Base-by-base conservation (phyloP, 2,329 filamentous ascomycete genomes). In the Emericellopsis atlantica region DNA sequence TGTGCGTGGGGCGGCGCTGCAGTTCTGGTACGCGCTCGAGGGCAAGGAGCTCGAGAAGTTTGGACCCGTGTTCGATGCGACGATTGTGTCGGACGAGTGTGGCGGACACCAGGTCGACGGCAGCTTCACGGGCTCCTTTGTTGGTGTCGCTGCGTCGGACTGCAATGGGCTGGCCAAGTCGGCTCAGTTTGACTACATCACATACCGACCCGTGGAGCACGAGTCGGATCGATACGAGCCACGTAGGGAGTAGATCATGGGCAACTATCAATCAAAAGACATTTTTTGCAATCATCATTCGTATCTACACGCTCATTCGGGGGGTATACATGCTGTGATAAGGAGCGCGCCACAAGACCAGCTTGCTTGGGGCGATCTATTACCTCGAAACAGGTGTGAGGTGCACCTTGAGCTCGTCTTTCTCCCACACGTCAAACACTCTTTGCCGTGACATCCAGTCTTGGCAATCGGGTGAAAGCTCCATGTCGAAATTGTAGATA, bases 51-150 rank as follows among this genome's bases (percentile, higher is more conserved):
- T 74, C 44, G 61, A 63, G 49, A 56, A 65, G 45, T 60, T 79
- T 38, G 76, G 76, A 0, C 70, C 70, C 0, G 67, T 74, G 2
- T 69, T 70, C 36, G 73, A 80, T 48, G 76, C 75, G 0, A 73
- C 71, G 6, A 70, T 79, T 12, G 44, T 80, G 7, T 74, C 67
- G 10, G 76, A 81, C 48, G 76, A 81, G 57, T 80, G 76, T 43
- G 76, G 76, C 9, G 76, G 75, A 0, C 74, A 79, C 45, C 66
- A 70, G 45, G 66, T 60, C 3, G 73, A 79, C 46, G 76, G 76
- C 1, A 80, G 76, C 52, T 81, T 80, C 46, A 80, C 76, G 0
- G 76, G 76, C 0, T 72, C 76, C 0, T 76, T 76, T 58, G 67
- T 75, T 1, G 72, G 72, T 0, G 55, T 76, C 46, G 72, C 72